Evolutionary conservation across 2,329 filamentous ascomycete genomes (phyloP).

Genomic region (Macroventuria anomochaeta): DNA sequence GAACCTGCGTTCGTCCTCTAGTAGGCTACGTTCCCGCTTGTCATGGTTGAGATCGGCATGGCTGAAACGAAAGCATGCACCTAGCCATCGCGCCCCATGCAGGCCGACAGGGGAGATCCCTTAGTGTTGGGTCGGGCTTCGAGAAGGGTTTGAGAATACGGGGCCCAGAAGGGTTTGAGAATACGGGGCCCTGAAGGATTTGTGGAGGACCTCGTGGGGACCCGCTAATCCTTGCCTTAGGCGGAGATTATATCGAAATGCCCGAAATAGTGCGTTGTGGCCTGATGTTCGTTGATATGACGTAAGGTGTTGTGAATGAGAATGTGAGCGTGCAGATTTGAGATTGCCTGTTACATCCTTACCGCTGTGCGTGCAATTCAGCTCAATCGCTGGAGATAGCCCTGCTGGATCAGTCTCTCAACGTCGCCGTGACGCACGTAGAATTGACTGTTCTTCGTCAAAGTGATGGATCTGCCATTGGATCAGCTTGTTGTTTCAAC

Average conservation of each 20-base stretch:
- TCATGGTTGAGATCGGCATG: not conserved
- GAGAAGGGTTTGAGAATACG: not conserved
- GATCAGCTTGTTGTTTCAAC: not conserved
- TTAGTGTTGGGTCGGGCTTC: conserved; percentile 6
- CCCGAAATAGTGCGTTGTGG: conserved; percentile 4
- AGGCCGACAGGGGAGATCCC: conserved; percentile 2
- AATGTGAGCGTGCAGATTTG: not conserved
- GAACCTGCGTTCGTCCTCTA: not conserved
- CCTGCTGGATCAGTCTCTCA: conserved; percentile 89
- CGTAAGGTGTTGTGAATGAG: not conserved
- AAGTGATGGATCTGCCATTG: conserved; percentile 76
- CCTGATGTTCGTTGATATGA: not conserved
- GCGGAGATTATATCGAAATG: not conserved
- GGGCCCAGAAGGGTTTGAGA: not conserved
- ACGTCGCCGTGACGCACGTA: conserved; percentile 96
- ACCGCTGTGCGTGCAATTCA: conserved; percentile 55
- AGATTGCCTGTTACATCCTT: not conserved
- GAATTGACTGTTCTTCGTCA: conserved; percentile 98
- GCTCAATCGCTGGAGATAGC: conserved; percentile 88
- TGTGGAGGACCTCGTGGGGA: conserved; percentile 2
- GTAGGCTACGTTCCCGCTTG: not conserved
- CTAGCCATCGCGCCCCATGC: not conserved
- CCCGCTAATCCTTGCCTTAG: not conserved
- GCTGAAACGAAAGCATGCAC: conserved; percentile 3
- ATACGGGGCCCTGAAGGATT: not conserved